Evolutionary conservation across 768 basidiomycete genomes (phyloP).

Genomic region (Gymnopilus dilepis): DNA sequence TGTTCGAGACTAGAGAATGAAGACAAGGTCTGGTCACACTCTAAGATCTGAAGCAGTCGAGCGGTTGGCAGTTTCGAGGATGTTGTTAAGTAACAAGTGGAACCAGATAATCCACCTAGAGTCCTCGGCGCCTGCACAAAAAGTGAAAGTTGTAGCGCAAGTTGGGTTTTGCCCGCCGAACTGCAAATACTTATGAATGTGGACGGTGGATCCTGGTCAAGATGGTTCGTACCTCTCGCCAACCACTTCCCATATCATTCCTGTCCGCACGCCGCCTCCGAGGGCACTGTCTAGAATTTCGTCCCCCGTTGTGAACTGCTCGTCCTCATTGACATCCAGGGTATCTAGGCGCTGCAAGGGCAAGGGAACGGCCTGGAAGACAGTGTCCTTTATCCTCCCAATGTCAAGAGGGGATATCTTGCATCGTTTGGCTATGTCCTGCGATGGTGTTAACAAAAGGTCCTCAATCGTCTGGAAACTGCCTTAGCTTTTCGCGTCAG

Average conservation of each 20-base stretch:
- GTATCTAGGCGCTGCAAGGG: conserved; percentile 47
- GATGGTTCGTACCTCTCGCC: conserved; percentile 76
- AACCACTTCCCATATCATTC: conserved; percentile 86
- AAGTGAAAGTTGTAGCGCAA: conserved; percentile 84
- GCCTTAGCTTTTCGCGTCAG: conserved; percentile 38
- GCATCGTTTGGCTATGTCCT: conserved; percentile 63
- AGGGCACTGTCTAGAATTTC: conserved; percentile 65
- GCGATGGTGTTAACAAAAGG: conserved; percentile 51
- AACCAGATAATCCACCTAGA: conserved; percentile 65
- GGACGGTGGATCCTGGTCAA: not conserved
- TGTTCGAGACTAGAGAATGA: conserved; percentile 53
- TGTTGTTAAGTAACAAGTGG: conserved; percentile 80
- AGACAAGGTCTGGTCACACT: conserved; percentile 53
- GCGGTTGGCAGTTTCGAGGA: conserved; percentile 69
- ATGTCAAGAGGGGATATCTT: conserved; percentile 55
- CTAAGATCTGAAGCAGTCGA: conserved; percentile 69
- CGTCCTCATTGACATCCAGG: conserved; percentile 40
- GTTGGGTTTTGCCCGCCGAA: conserved; percentile 93
- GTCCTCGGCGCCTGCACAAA: conserved; percentile 70
- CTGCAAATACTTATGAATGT: conserved; percentile 46
- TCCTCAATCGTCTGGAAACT: conserved; percentile 53
- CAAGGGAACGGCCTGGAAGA: conserved; percentile 48
- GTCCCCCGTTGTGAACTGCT: conserved; percentile 79
- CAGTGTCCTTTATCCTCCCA: conserved; percentile 51
- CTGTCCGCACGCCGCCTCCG: conserved; percentile 79